Evolutionary conservation across 2,329 filamentous ascomycete species (phyloP), one percentile per base, ranked within the genome.

Genomic region (Dothideomycetes sp.): DNA sequence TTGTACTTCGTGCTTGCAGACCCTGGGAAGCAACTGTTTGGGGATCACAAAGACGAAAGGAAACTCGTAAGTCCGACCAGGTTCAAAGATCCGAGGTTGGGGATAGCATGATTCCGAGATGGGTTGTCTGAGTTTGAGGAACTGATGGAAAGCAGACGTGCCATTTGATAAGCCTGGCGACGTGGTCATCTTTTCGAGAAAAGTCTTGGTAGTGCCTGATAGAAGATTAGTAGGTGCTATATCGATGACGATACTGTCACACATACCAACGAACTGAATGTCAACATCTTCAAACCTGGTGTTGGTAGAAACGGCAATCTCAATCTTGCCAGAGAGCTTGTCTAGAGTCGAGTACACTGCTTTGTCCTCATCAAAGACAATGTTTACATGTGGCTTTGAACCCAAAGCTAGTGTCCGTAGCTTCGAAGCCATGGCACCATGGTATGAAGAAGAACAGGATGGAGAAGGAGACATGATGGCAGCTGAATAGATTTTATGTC

Each of bases 21-120:
- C 59, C 46, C 70, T 69, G 5, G 76, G 76, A 0, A 82, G 67
- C 4, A 82, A 60, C 13, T 70, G 69, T 23, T 71, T 64, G 0
- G 78, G 78, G 2, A 82, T 65, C 41, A 76, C 74, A 51, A 82
- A 82, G 18, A 68, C 69, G 54, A 82, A 82, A 1, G 74, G 73
- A 44, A 80, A 76, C 7, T 58, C 65, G 56, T 81, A 80, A 9
- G 61, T 65, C 45, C 63, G 64, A 10, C 70, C 71, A n/a, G 70
- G 67, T 50, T 70, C 64, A 3, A 78, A 59, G 4, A 77, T 61
- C 18, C 70, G 64, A 25, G 74, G 68, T 23, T 65, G 63, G 0
- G 78, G 77, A 43, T 78, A 71, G n/a, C 61, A 56, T 12, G 61
- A 53, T 3, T 70, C 56, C 29, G 70, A 56, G 24, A 78, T 70